These are phyloP conservation scores for Cyberlindnera sargentensis DNA, from an alignment of 805 yeast genomes.

Conservation along the genomic window DNA sequence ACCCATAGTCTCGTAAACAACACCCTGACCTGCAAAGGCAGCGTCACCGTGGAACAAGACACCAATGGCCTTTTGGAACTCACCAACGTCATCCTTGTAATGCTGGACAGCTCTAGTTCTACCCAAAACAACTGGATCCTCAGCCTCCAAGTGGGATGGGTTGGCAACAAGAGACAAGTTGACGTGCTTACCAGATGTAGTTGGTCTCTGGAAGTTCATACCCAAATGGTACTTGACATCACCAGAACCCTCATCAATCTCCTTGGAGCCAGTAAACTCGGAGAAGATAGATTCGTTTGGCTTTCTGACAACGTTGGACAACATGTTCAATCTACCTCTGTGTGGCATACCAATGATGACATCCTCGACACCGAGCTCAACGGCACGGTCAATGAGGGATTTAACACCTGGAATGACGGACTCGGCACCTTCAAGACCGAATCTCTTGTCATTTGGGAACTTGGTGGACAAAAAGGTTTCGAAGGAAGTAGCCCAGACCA, in stretches of 20 bases:
- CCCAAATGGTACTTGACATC: constrained; percentile 99
- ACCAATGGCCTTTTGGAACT: constrained; percentile 80
- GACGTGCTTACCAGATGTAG: constrained; percentile 95
- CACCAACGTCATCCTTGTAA: constrained; percentile 80
- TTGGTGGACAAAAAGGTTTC: constrained; percentile 90
- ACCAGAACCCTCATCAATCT: constrained; percentile 95
- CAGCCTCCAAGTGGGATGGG: constrained; percentile 98
- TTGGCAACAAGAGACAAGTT: constrained; percentile 95
- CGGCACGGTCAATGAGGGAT: constrained; percentile 89
- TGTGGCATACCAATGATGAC: constrained; percentile 99
- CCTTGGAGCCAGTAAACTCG: constrained; percentile 88
- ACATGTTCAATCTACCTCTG: constrained; percentile 97
- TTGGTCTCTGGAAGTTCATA: constrained; percentile 98
- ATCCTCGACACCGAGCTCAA: constrained; percentile 89
- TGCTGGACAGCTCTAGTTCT: constrained; percentile 95
- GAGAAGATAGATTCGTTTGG: constrained; percentile 97
- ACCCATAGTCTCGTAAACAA: constrained; percentile 97
- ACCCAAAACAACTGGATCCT: constrained; percentile 98
- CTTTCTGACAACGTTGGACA: constrained; percentile 96
- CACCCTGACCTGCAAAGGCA: constrained; percentile 98
- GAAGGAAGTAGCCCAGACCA: constrained; percentile 94
- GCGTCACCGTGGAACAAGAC: constrained; percentile 98
- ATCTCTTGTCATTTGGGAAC: constrained; percentile 97
- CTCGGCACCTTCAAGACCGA: constrained; percentile 98
- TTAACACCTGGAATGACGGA: constrained; percentile 95